Conservation (phyloP, 1,284 basidiomycete genomes). For the Rhodotorula sp. region DNA sequence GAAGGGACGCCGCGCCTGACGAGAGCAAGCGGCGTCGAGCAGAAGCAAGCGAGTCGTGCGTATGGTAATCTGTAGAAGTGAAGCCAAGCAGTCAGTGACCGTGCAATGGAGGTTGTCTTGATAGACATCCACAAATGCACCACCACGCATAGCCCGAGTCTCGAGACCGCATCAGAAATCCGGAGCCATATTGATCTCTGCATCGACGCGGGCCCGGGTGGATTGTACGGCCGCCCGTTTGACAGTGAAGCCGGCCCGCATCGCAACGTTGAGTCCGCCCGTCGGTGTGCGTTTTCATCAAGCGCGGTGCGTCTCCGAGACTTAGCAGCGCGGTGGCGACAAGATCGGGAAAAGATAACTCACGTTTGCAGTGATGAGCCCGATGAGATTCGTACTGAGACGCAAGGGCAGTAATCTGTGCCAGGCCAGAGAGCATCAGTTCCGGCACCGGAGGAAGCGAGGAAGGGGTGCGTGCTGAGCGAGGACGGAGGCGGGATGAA, state of each 20-base stretch:
- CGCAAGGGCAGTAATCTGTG: background rate
- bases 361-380: background rate
- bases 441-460: background rate
- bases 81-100: too few species aligned
- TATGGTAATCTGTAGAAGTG: too few species aligned
- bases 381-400: background rate
- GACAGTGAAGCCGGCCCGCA: conserved; percentile 18
- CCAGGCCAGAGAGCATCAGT: background rate
- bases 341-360: background rate
- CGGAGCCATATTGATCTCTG: conserved; percentile 32
- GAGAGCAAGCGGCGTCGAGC: background rate
- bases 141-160: background rate
- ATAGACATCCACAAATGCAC: background rate
- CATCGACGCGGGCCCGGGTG: conserved; percentile 25
- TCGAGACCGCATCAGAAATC: conserved; percentile 22
- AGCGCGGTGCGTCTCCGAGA: conserved; percentile 3
- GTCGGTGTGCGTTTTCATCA: conserved; percentile 30
- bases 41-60: background rate
- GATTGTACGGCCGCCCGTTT: conserved; percentile 36
- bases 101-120: too few species aligned
- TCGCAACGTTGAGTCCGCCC: conserved; percentile 31
- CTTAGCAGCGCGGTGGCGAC: background rate
- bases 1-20: background rate
- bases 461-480: background rate
- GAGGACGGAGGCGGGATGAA: background rate